Evolutionary conservation across 225 moss, liverwort and hornwort genomes (phyloP).

Genomic region (Antitrichia curtipendula): DNA sequence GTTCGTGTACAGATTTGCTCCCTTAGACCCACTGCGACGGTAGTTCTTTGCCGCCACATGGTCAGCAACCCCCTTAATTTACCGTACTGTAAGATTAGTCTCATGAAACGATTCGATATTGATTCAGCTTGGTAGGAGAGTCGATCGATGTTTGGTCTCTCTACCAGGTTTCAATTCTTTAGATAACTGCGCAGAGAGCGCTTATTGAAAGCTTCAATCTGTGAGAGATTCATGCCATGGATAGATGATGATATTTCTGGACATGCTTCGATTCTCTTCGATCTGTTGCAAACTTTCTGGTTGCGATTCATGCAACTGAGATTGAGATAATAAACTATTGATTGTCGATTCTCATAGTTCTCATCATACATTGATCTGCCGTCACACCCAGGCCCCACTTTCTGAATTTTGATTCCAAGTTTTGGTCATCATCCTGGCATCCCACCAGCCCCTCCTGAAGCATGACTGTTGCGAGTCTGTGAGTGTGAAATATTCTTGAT

Average conservation of each 20-base stretch:
- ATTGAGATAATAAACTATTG: neutral
- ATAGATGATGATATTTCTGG: no score
- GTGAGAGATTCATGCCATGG: no score
- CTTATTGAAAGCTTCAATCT: no score
- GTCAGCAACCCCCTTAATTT: no score
- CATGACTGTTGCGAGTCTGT: neutral
- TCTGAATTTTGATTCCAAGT: neutral
- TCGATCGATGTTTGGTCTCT: no score
- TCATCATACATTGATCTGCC: neutral
- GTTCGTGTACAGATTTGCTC: neutral
- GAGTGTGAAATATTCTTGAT: neutral
- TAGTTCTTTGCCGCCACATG: neutral
- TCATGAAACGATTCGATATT: no score
- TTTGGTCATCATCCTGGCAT: neutral
- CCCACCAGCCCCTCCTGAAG: neutral
- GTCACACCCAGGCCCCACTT: neutral
- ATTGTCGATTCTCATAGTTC: neutral
- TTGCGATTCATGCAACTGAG: neutral
- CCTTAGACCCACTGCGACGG: neutral
- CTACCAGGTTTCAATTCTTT: no score
- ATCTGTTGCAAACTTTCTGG: no score
- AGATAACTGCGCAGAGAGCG: no score
- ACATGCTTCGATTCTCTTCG: no score
- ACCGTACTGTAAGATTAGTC: no score
- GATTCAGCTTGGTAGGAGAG: no score